Percentiles rank a stretch among this genome's conserved stretches.
Conservation (phyloP, 148 eudicot species). For the Camellia granthamiana region DNA sequence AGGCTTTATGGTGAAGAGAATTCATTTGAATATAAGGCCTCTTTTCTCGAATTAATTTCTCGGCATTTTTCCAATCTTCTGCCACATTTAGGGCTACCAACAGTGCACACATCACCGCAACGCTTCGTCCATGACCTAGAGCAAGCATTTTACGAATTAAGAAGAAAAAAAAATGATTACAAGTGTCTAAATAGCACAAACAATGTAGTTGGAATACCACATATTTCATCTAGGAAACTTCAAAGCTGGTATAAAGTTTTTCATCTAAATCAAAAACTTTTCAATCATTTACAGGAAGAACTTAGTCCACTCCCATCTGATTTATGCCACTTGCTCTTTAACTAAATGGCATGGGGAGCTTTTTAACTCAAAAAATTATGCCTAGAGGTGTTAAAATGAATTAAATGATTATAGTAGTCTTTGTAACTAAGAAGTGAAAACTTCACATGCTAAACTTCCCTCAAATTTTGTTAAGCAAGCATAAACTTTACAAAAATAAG, state of each 20-base stretch:
- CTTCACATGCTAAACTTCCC: background rate
- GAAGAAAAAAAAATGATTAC: background rate
- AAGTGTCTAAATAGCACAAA: background rate
- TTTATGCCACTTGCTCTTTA: background rate
- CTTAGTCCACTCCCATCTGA: background rate
- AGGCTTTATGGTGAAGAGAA: constrained; percentile 62
- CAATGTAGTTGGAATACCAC: background rate
- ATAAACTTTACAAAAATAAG: background rate
- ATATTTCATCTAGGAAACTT: background rate
- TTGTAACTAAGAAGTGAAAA: background rate
- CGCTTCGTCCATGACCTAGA: constrained; percentile 87
- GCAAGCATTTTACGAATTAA: constrained; percentile 14
- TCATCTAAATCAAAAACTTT: background rate
- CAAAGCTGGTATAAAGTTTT: too few relatives aligned
- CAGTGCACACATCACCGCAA: constrained; percentile 79
- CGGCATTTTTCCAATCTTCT: constrained; percentile 86
- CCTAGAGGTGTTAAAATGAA: background rate
- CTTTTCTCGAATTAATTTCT: constrained; percentile 52
- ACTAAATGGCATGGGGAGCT: background rate
- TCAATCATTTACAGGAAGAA: background rate
- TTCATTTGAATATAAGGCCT: constrained; percentile 77
- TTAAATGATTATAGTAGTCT: background rate
- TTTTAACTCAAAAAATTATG: background rate
- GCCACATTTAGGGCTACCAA: constrained; percentile 69
- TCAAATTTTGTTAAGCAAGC: background rate